phyloP scores from a whole-genome alignment of 305 asterid genomes.

The Fraxinus ornus region DNA sequence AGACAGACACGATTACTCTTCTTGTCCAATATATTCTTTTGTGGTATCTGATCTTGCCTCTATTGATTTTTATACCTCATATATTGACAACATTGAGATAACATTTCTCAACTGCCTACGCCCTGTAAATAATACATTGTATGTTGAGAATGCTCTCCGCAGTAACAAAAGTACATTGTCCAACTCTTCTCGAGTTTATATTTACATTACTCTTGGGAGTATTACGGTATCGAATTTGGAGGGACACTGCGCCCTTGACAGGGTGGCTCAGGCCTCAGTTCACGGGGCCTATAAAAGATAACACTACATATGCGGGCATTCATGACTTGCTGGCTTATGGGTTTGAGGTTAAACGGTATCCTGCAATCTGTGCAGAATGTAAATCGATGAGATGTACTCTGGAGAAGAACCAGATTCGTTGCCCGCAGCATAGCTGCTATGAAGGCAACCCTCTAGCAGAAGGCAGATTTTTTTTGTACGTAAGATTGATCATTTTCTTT shows the following conservation, averaged over 20 bases:
- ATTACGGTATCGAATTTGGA: not conserved
- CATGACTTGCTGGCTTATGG: not conserved
- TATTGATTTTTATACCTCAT: not conserved
- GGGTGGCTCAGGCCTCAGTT: not conserved
- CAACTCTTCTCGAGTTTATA: not conserved
- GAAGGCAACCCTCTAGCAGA: not conserved
- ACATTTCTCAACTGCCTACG: not conserved
- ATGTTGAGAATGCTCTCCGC: not conserved
- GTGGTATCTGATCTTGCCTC: not conserved
- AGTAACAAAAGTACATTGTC: not conserved
- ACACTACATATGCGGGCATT: not conserved
- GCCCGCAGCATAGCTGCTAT: not conserved
- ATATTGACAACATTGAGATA: not conserved
- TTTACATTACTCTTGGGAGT: not conserved
- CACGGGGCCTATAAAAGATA: not conserved
- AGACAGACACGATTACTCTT: not conserved
- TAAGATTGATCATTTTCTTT: too few species aligned
- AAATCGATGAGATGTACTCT: not conserved
- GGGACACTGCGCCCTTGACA: not conserved
- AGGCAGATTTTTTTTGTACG: not conserved
- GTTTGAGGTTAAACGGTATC: slow-evolving; percentile 11
- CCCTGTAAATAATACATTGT: not conserved
- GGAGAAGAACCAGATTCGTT: not conserved
- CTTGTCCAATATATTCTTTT: not conserved
- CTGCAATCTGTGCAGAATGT: not conserved